Base-by-base conservation (phyloP, 2,329 filamentous ascomycete species). In the Fusarium protoensiforme region DNA sequence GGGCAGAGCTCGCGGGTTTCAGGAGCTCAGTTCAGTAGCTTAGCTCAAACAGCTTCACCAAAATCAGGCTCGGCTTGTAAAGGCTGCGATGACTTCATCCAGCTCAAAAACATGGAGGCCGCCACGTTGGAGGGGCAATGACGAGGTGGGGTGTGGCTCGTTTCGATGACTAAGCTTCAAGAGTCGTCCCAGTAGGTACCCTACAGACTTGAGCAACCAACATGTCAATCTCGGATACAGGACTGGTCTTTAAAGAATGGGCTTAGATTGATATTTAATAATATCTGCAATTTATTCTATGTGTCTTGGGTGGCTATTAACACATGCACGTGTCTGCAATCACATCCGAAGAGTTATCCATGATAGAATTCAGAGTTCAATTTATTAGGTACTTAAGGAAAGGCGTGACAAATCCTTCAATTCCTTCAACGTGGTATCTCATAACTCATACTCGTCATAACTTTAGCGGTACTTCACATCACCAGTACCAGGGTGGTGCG, bases 121-220 rank as follows among this genome's bases (percentile, higher is more conserved):
- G 72, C 67, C 75, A 76, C 58, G 66, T 73, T 73, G 60, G 75
- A 69, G 75, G 75, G 75, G 75, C 72, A 77, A 74, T 71, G 71
- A 74, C 67, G 61, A 57, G 46, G 39, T 39, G 73, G 71, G 67
- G 67, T 64, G 72, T 51, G 56, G 54, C 18, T 53, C 4, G 10
- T 22, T 13, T 0, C 1, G 51, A 18, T 36, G 46, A 65, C 62
- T 69, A 65, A 72, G 64, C 62, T 8, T 14, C 3, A 2, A 16
- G 2, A 9, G 18, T 11, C n/a, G 9, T 7, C n/a, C 3, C 24
- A 24, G 24, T 24, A 1, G 22, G 3, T 71, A 71, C 66, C 68
- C 68, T 70, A 27, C 11, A 62, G 39, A 54, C 18, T 27, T 7
- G n/a, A 14, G 14, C 22, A 1, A 29, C 0, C 7, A 48, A 4